These are phyloP conservation scores for Phaeotremella fagi DNA, from an alignment of 768 basidiomycete genomes.

Conservation along the genomic window DNA sequence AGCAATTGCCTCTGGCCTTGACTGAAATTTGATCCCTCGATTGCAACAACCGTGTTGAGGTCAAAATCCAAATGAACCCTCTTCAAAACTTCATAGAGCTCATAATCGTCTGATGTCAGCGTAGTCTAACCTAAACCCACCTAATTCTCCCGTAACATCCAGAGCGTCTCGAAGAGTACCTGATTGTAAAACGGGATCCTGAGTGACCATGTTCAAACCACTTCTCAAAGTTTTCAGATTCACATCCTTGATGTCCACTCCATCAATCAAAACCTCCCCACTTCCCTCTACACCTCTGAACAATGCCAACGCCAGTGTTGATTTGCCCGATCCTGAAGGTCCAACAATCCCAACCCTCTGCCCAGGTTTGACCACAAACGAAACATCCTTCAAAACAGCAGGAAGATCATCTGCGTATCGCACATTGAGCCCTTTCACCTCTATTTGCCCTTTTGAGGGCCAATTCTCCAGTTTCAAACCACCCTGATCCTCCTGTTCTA, in stretches of 20 bases:
- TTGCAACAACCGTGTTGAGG: constrained; percentile 42
- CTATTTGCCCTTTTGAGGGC: constrained; percentile 37
- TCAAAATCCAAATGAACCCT: constrained; percentile 36
- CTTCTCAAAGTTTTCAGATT: constrained; percentile 34
- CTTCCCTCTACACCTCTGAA: constrained; percentile 36
- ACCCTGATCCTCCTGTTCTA: constrained; percentile 20
- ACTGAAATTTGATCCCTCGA: constrained; percentile 41
- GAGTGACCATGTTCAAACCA: constrained; percentile 44
- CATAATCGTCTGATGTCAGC: constrained; percentile 28
- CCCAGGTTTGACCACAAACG: constrained; percentile 37
- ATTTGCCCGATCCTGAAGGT: constrained; percentile 40
- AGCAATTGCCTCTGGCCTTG: constrained; percentile 47
- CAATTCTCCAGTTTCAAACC: constrained; percentile 24
- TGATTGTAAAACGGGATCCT: constrained; percentile 44
- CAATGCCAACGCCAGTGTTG: constrained; percentile 42
- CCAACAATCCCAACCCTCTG: constrained; percentile 44
- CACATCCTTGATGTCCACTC: constrained; percentile 29
- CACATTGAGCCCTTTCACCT: constrained; percentile 27
- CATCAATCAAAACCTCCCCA: constrained; percentile 44
- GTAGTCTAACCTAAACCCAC: constrained; percentile 11
- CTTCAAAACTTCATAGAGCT: constrained; percentile 40
- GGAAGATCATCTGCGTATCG: constrained; percentile 43
- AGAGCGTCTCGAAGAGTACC: constrained; percentile 45
- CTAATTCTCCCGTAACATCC: constrained; percentile 36
- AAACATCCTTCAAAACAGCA: constrained; percentile 40